These are phyloP conservation scores for Cryptosporidium ubiquitum DNA, from an alignment of 169 alveolate genomes.

Conservation along the genomic window DNA sequence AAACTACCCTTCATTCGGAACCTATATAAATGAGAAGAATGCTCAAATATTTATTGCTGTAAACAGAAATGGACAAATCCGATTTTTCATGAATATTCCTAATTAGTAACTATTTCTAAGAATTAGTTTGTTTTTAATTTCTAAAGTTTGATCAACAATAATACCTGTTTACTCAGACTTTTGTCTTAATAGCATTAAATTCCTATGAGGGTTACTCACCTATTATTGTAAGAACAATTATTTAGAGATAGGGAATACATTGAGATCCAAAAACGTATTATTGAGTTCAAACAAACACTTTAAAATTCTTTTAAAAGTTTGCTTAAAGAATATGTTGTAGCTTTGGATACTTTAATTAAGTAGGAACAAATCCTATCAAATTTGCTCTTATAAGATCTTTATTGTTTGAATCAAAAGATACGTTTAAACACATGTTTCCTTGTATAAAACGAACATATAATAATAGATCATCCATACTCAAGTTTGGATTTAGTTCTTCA, in stretches of 20 bases:
- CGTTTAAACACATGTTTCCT: conserved; percentile 53
- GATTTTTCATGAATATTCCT: conserved; percentile 53
- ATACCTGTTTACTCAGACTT: not conserved
- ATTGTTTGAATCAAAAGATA: not conserved
- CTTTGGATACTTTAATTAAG: not conserved
- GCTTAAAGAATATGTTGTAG: too few relatives aligned
- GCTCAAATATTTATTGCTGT: conserved; percentile 38
- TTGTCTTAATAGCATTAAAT: not conserved
- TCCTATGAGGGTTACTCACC: not conserved
- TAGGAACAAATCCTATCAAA: conserved; percentile 52
- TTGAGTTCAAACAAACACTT: too few relatives aligned
- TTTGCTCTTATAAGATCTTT: not conserved
- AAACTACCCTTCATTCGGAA: conserved; percentile 49
- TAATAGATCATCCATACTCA: not conserved
- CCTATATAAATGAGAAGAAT: conserved; percentile 18
- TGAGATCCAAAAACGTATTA: too few relatives aligned
- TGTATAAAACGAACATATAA: conserved; percentile 47
- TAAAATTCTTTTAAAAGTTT: too few relatives aligned
- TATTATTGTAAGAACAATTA: too few relatives aligned
- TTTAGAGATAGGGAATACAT: too few relatives aligned
- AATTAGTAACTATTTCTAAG: not conserved
- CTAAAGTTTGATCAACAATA: not conserved
- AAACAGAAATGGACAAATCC: conserved; percentile 56
- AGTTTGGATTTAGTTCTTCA: not conserved
- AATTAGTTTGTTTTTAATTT: not conserved